Percentiles rank a stretch among this genome's conserved stretches.
phyloP scores from a whole-genome alignment of 2,329 filamentous ascomycete genomes.

The Lanzia echinophila region DNA sequence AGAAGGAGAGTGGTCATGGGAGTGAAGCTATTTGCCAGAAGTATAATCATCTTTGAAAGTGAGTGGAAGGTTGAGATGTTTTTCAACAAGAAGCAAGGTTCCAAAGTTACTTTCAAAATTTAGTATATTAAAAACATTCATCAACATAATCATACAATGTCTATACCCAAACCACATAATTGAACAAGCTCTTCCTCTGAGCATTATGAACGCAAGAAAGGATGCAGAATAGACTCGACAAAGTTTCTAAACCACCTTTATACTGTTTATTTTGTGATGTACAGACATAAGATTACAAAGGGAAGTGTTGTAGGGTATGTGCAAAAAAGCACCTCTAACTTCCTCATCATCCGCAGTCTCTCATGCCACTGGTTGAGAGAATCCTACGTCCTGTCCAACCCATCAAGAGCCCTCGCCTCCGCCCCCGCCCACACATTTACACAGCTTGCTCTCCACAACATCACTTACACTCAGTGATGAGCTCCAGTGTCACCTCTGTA shows the following conservation, averaged over 20 bases:
- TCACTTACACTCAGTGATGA: slow-evolving; percentile 41
- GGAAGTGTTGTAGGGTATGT: slow-evolving; percentile 17
- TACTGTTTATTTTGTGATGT: slow-evolving; percentile 25
- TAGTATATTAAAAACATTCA: background rate
- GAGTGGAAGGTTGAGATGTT: no score
- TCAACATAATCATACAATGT: background rate
- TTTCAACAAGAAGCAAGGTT: background rate
- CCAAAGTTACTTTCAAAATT: background rate
- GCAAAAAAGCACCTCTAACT: slow-evolving; percentile 12
- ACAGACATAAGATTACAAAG: slow-evolving; percentile 18
- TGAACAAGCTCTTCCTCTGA: background rate
- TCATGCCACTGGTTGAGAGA: slow-evolving; percentile 7
- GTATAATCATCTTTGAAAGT: no score
- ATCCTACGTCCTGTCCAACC: slow-evolving; percentile 7
- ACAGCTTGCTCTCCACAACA: background rate
- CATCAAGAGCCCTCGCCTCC: background rate
- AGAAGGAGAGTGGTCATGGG: no score
- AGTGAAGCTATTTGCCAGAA: no score
- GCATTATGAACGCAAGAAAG: background rate
- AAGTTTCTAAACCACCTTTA: slow-evolving; percentile 19
- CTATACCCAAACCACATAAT: background rate
- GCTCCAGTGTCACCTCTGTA: slow-evolving; percentile 67
- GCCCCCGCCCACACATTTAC: background rate
- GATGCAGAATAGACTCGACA: background rate
- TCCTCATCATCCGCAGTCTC: slow-evolving; percentile 7